Evolutionary conservation across 106 monocot species (phyloP).

Genomic region (Alisma plantagoaquatica): DNA sequence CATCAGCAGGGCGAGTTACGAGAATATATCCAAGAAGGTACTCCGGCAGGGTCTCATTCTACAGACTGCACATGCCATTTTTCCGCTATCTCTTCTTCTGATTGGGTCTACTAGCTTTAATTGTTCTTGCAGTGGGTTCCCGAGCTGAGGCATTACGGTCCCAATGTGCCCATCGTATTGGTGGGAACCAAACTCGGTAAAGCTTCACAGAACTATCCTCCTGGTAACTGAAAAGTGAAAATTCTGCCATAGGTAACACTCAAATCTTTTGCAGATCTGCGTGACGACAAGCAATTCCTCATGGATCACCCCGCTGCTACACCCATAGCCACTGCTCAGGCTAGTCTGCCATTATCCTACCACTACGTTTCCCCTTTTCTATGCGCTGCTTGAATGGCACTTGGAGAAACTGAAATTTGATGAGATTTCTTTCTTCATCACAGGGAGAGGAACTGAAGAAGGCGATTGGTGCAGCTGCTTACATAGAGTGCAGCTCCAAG

Average conservation of each 20-base stretch:
- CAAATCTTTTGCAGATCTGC: conserved; percentile 61
- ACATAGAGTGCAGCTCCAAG: conserved; percentile 17
- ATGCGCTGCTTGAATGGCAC: background rate
- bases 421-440: conserved; percentile 4
- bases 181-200: conserved; percentile 77
- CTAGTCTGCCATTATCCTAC: background rate
- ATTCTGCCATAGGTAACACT: too few species aligned
- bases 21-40: conserved; percentile 79
- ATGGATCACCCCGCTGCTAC: conserved; percentile 48
- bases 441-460: conserved; percentile 12
- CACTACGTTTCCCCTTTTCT: too few species aligned
- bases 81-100: too few species aligned
- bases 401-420: background rate
- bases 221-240: too few species aligned
- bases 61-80: too few species aligned
- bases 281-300: conserved; percentile 68
- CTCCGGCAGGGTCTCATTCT: too few species aligned
- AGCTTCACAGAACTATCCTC: too few species aligned
- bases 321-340: conserved; percentile 62
- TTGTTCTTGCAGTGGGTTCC: conserved; percentile 53
- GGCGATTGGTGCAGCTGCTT: conserved; percentile 10
- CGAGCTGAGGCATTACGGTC: conserved; percentile 72
- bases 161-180: conserved; percentile 57
- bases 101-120: too few species aligned
- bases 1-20: conserved; percentile 64